Percentiles rank a stretch among this genome's conserved stretches.
phyloP scores from a whole-genome alignment of 306 rosid genomes.

The Cucumis cinereus region DNA sequence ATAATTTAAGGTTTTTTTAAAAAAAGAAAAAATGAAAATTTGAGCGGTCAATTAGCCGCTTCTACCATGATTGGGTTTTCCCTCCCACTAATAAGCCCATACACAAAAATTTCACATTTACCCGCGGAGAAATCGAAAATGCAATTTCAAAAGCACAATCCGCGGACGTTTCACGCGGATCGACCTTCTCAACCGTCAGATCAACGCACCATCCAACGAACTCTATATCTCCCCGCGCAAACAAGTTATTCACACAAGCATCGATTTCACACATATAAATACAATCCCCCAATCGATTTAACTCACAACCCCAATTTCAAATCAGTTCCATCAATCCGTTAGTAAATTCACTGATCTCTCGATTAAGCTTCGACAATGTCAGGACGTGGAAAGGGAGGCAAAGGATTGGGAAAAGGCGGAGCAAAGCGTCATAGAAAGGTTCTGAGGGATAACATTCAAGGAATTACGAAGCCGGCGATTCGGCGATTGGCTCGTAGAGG shows the following conservation, averaged over 20 bases:
- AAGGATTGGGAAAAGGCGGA: not conserved
- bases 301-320: no score
- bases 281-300: not conserved
- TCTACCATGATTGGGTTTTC: not conserved
- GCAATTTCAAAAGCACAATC: not conserved
- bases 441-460: not conserved
- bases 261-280: not conserved
- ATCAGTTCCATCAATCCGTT: no score
- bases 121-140: no score
- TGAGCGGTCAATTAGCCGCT: no score
- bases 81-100: not conserved
- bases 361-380: not conserved
- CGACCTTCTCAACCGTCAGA: not conserved
- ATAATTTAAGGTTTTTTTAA: no score
- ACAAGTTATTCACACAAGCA: not conserved
- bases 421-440: not conserved
- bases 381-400: not conserved
- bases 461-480: not conserved
- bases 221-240: not conserved
- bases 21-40: no score
- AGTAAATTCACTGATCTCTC: not conserved
- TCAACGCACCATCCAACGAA: not conserved
- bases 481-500: constrained; percentile 1
- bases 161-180: not conserved
- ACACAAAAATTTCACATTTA: not conserved